phyloP scores from a whole-genome alignment of 1,139 yeast genomes.

The Pneumocystis canis region DNA sequence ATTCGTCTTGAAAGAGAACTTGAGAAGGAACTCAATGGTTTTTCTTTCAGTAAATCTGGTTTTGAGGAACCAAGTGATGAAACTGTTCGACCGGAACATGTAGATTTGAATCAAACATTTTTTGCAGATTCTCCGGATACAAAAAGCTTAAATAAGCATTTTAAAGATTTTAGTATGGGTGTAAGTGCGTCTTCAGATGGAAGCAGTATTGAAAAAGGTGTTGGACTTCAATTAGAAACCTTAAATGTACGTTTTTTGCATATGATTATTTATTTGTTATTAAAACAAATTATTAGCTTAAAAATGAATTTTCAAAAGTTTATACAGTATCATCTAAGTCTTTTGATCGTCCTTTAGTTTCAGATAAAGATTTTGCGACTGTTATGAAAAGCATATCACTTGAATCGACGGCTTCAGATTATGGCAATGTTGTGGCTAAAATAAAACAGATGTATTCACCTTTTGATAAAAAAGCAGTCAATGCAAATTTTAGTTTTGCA shows the following conservation, averaged over 20 bases:
- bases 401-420: not conserved
- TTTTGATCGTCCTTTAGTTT: not conserved
- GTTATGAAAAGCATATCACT: not conserved
- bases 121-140: not conserved
- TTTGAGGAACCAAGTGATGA: not conserved
- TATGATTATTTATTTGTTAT: not conserved
- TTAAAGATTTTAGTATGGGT: constrained; percentile 2
- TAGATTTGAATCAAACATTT: not conserved
- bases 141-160: not conserved
- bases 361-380: not conserved
- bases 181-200: not conserved
- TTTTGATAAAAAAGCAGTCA: not conserved
- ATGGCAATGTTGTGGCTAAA: not conserved
- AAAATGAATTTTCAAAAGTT: not conserved
- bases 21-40: constrained; percentile 2
- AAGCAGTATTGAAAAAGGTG: not conserved
- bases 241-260: not conserved
- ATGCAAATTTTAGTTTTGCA: not conserved
- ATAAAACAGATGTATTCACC: not conserved
- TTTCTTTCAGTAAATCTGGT: not conserved
- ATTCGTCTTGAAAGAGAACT: not conserved
- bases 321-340: not conserved
- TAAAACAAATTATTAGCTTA: not conserved
- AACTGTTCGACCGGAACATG: not conserved
- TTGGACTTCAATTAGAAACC: not conserved